Base-by-base conservation (phyloP, 139 green algal species). In the Coelastrella sp. region DNA sequence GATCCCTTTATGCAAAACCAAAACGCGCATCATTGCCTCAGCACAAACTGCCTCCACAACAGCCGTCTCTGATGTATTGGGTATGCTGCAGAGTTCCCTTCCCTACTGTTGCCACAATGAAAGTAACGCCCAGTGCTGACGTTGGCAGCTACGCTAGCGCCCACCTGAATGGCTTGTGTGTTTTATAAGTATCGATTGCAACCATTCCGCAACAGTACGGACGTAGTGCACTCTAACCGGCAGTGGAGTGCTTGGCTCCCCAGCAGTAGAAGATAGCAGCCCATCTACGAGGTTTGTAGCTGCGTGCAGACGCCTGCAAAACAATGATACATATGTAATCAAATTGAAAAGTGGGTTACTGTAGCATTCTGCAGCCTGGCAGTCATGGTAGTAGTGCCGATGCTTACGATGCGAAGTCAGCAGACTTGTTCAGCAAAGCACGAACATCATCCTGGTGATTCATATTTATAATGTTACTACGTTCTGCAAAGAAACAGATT, bases 141-240 rank as follows among this genome's bases (percentile, higher is more conserved):
- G n/a, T n/a, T n/a, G n/a, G n/a, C 35, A 49, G 35, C 35, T 49
- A 49, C 35, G 35, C 35, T 15, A 59, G 5, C 10, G 17, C 75
- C 11, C 57, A 85, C 79, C 57, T 85, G 58, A 49, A 0, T 56
- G 6, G 4, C 20, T 63, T 19, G 60, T n/a, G 19, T 84, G 59
- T 22, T 88, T 88, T 7, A 88, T 57, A 0, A 88, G 35, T 17
- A 66, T 58, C 7, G n/a, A 49, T 14, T 88, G 82, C 27, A 78
- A 49, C 63, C 82, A 78, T 3, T 88, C 82, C 27, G 74, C 11
- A 0, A 35, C 65, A 4, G 65, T 65, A 14, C 65, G 27, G 7
- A 63, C 65, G 65, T 88, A 88, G 65, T 88, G 82, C 27, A 56
- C 15, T 4, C 78, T 27, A 19, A 88, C 82, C 19, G 82, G 82